phyloP scores from a whole-genome alignment of 441 rosid genomes.

The Eruca vesicaria region DNA sequence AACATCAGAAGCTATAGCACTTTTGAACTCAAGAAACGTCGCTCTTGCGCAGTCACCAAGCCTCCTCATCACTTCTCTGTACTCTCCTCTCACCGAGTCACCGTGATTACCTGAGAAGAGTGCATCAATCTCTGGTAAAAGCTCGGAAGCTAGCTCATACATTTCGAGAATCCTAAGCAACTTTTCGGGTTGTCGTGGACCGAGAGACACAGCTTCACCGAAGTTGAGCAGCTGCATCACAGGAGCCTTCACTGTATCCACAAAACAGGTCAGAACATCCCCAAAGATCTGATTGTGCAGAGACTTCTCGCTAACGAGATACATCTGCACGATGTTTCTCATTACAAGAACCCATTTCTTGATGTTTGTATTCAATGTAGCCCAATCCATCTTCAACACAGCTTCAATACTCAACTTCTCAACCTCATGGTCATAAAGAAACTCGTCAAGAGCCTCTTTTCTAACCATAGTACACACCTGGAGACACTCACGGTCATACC shows the following conservation, averaged over 20 bases:
- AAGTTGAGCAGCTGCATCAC: no score
- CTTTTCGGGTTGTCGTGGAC: no score
- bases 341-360: constrained; percentile 80
- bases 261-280: constrained; percentile 54
- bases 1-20: no score
- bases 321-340: constrained; percentile 63
- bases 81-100: constrained; percentile 52
- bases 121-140: constrained; percentile 62
- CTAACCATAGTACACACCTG: no score
- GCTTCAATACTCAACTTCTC: no score
- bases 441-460: constrained; percentile 75
- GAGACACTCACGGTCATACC: constrained; percentile 70
- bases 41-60: no score
- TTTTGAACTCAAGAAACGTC: no score
- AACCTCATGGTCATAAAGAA: constrained; percentile 64
- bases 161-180: constrained; percentile 71
- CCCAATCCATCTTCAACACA: constrained; percentile 86
- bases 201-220: no score
- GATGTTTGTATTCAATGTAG: constrained; percentile 63
- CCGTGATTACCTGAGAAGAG: constrained; percentile 52
- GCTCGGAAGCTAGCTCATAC: constrained; percentile 74
- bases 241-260: constrained; percentile 71
- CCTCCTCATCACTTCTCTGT: no score
- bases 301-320: constrained; percentile 76
- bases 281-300: constrained; percentile 63